Evolutionary conservation across 352 stramenopile genomes (phyloP).

Genomic region (Thalassiosira hispida): DNA sequence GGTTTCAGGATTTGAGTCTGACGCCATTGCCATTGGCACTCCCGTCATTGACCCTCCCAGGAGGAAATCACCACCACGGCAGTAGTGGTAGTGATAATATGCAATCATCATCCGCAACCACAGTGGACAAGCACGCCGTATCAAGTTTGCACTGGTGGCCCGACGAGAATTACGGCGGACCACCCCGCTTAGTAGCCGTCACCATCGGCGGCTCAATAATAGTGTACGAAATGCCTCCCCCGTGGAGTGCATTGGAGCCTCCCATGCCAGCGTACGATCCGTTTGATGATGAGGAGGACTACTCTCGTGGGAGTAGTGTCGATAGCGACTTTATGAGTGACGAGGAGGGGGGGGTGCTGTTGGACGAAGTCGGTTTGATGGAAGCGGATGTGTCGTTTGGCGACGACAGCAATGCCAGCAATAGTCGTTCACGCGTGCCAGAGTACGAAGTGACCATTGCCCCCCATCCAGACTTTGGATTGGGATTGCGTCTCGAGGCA

Average conservation of each 20-base stretch:
- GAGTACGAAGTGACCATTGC: slow-evolving; percentile 78
- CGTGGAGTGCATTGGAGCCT: slow-evolving; percentile 74
- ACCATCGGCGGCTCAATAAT: slow-evolving; percentile 66
- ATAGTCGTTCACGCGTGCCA: neutral
- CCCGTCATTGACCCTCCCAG: slow-evolving; percentile 64
- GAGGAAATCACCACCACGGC: slow-evolving; percentile 14
- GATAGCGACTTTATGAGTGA: slow-evolving; percentile 49
- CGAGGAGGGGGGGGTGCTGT: slow-evolving; percentile 8
- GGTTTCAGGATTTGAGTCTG: slow-evolving; percentile 71
- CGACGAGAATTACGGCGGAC: slow-evolving; percentile 73
- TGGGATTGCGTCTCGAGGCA: slow-evolving; percentile 81
- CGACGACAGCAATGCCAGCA: neutral
- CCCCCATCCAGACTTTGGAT: slow-evolving; percentile 82
- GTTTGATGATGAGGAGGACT: slow-evolving; percentile 46
- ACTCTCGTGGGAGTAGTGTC: slow-evolving; percentile 51
- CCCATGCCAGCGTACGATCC: slow-evolving; percentile 79
- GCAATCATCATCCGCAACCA: neutral
- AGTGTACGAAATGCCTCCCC: slow-evolving; percentile 81
- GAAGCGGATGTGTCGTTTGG: neutral
- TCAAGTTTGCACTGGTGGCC: slow-evolving; percentile 74
- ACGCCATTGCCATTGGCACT: slow-evolving; percentile 67
- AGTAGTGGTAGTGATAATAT: slow-evolving; percentile 9
- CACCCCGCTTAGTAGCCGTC: slow-evolving; percentile 63
- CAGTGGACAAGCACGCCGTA: slow-evolving; percentile 33
- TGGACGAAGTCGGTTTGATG: neutral